These are phyloP conservation scores for Venturia asperata DNA, from an alignment of 2,329 filamentous ascomycete genomes.

Conservation along the genomic window DNA sequence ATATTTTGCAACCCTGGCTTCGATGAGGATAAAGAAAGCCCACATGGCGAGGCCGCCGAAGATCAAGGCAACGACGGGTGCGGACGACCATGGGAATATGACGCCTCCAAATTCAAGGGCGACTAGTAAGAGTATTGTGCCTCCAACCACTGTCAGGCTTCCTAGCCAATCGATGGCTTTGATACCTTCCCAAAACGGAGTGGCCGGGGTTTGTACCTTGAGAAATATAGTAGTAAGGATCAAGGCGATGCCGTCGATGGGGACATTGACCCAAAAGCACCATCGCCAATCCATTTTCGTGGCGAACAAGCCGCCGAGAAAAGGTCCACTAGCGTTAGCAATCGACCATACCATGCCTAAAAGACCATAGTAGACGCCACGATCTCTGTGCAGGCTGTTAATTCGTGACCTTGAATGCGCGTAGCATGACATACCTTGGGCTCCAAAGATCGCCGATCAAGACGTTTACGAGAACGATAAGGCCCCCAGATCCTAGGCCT, in stretches of 20 bases:
- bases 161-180: conserved; percentile 61
- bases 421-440: conserved; percentile 29
- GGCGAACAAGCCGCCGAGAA: conserved; percentile 62
- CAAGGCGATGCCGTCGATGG: conserved; percentile 53
- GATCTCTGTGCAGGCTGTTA: conserved; percentile 31
- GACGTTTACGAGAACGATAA: conserved; percentile 57
- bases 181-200: conserved; percentile 43
- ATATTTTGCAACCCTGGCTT: conserved; percentile 65
- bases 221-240: conserved; percentile 55
- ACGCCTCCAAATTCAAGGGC: conserved; percentile 80
- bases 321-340: conserved; percentile 57
- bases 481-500: conserved; percentile 56
- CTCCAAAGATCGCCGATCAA: conserved; percentile 57
- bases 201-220: conserved; percentile 52
- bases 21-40: conserved; percentile 61
- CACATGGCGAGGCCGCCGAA: conserved; percentile 62
- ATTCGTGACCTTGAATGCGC: background rate
- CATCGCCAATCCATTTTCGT: conserved; percentile 58
- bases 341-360: conserved; percentile 62
- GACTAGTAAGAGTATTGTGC: conserved; percentile 77
- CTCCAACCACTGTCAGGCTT: conserved; percentile 60
- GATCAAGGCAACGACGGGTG: conserved; percentile 68
- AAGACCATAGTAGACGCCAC: conserved; percentile 57
- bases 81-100: conserved; percentile 64
- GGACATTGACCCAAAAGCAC: conserved; percentile 60